phyloP scores from a whole-genome alignment of 73 alveolate species.

The Effrenium voratum region DNA sequence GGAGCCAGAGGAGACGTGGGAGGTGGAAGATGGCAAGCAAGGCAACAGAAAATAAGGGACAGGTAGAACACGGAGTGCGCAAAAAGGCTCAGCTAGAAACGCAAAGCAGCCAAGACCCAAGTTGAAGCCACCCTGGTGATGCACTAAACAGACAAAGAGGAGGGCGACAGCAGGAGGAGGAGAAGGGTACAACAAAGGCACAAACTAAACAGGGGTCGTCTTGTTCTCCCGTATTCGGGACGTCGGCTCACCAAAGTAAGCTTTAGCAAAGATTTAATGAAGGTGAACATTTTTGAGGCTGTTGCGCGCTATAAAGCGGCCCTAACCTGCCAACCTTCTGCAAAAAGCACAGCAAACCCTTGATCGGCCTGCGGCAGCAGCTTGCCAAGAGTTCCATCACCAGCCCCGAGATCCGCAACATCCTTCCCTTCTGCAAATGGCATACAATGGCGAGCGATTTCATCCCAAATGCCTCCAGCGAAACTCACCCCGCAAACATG shows the following conservation, averaged over 20 bases:
- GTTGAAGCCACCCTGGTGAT: neutral
- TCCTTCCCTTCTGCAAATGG: constrained; percentile 60
- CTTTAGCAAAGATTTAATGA: no score
- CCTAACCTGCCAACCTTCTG: no score
- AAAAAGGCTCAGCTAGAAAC: neutral
- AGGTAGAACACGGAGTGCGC: neutral
- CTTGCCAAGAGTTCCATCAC: constrained; percentile 78
- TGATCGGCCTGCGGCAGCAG: constrained; percentile 5
- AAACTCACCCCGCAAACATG: neutral
- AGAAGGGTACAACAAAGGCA: neutral
- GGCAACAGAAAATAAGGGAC: neutral
- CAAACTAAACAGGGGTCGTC: no score
- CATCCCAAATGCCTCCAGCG: constrained; percentile 65
- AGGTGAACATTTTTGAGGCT: no score
- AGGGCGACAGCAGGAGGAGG: neutral
- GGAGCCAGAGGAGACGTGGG: neutral
- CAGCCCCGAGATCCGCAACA: constrained; percentile 75
- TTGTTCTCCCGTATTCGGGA: no score
- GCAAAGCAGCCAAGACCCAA: neutral
- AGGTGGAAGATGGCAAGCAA: neutral
- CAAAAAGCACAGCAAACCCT: neutral
- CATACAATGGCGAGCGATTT: constrained; percentile 46
- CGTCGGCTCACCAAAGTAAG: no score
- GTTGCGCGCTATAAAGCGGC: no score
- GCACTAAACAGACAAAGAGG: neutral